These are phyloP conservation scores for Marchantia paleacea DNA, from an alignment of 225 moss, liverwort and hornwort species.

Conservation along the genomic window DNA sequence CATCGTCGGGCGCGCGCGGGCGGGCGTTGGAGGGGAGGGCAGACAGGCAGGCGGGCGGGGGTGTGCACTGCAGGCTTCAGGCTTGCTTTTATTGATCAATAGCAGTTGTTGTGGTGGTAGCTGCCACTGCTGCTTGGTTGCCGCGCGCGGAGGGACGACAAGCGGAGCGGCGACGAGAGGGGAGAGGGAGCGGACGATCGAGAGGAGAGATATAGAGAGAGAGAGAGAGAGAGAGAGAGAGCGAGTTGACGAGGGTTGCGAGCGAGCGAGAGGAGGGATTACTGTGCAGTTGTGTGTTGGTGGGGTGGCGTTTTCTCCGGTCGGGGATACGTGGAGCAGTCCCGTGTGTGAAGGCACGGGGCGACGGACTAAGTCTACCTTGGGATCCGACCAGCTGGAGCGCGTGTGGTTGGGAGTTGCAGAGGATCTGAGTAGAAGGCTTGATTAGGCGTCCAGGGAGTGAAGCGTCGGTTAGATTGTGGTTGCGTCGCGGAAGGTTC, in stretches of 20 bases:
- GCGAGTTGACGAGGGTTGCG: neutral
- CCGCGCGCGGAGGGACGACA: constrained; percentile 4
- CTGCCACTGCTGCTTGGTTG: neutral
- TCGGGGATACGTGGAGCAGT: constrained; percentile 10
- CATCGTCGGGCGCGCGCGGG: neutral
- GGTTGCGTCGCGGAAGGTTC: constrained; percentile 10
- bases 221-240: too few species aligned
- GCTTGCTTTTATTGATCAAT: neutral
- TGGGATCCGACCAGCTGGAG: constrained; percentile 22
- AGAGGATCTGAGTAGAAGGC: constrained; percentile 9
- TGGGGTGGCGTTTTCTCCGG: neutral
- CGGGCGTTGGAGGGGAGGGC: neutral
- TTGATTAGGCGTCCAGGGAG: constrained; percentile 3
- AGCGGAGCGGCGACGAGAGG: neutral
- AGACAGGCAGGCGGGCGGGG: neutral
- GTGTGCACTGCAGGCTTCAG: neutral
- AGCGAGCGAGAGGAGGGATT: neutral
- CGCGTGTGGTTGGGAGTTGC: constrained; percentile 19
- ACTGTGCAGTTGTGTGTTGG: neutral
- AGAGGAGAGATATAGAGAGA: neutral
- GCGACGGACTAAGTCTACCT: constrained; percentile 16
- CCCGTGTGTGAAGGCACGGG: constrained; percentile 24
- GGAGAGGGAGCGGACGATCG: neutral
- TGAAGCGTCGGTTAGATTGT: constrained; percentile 23
- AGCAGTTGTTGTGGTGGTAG: neutral